Percentiles rank a stretch among this genome's conserved stretches.
Conservation (phyloP, 176 grass and related monocot genomes). For the Calamus simplicifolius region DNA sequence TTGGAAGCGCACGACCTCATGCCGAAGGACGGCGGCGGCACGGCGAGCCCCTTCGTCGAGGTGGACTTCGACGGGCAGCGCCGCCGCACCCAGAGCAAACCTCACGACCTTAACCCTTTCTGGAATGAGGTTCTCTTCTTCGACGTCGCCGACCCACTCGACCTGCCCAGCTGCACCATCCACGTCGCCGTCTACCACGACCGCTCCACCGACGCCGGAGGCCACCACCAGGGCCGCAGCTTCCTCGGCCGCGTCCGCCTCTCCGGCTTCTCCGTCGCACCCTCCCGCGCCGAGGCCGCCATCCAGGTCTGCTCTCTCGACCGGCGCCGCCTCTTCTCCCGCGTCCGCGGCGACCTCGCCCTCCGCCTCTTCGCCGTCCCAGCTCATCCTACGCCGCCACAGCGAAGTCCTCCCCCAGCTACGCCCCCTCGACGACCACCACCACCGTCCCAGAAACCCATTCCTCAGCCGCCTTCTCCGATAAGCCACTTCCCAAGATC, state of each 20-base stretch:
- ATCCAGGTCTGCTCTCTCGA: slow-evolving; percentile 7
- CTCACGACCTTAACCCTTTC: slow-evolving; percentile 1
- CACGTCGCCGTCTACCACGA: slow-evolving; percentile 12
- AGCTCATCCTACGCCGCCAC: background rate
- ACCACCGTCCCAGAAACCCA: background rate
- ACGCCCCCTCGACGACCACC: background rate
- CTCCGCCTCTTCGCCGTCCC: slow-evolving; percentile 2
- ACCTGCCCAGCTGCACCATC: slow-evolving; percentile 4
- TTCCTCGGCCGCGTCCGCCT: slow-evolving; percentile 17
- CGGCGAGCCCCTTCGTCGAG: slow-evolving; percentile 11
- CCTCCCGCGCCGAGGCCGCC: background rate
- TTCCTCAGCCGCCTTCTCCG: background rate
- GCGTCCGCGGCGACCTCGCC: background rate
- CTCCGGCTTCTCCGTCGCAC: slow-evolving; percentile 7
- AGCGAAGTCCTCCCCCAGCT: background rate
- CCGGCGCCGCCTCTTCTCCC: slow-evolving; percentile 6
- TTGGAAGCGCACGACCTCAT: slow-evolving; percentile 1
- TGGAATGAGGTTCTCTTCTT: slow-evolving; percentile 21
- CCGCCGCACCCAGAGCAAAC: slow-evolving; percentile 17
- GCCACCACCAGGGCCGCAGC: background rate
- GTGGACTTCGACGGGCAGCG: slow-evolving; percentile 10
- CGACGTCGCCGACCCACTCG: slow-evolving; percentile 8
- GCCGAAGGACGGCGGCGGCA: background rate
- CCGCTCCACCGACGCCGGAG: background rate
- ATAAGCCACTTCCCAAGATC: background rate